These are phyloP conservation scores for Cladosporium sp. DNA, from an alignment of 2,329 filamentous ascomycete genomes.

Conservation along the genomic window DNA sequence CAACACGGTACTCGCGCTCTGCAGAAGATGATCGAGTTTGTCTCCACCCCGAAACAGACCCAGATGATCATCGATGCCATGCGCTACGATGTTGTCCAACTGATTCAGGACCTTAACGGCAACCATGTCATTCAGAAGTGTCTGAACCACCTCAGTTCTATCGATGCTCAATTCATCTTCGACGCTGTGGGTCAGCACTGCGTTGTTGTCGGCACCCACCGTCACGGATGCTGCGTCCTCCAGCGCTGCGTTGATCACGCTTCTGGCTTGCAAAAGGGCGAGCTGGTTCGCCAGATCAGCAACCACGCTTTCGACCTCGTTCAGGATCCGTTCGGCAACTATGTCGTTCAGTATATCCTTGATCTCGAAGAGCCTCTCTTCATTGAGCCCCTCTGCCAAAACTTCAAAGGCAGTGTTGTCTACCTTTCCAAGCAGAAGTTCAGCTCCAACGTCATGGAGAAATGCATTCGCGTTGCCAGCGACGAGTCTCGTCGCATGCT, in stretches of 20 bases:
- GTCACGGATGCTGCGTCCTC: constrained; percentile 95
- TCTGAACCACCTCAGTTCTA: constrained; percentile 83
- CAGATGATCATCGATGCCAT: constrained; percentile 85
- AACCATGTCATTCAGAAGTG: constrained; percentile 99
- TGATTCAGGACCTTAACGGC: constrained; percentile 96
- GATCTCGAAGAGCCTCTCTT: constrained; percentile 86
- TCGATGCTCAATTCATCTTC: constrained; percentile 94
- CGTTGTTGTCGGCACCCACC: constrained; percentile 89
- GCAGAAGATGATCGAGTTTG: constrained; percentile 99
- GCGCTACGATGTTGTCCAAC: constrained; percentile 78
- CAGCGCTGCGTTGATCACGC: constrained; percentile 98
- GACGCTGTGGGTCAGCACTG: constrained; percentile 86
- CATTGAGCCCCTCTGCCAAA: constrained; percentile 81
- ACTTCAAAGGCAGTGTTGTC: constrained; percentile 72
- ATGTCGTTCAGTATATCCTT: constrained; percentile 96
- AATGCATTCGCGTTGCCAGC: constrained; percentile 78
- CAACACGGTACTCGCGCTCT: constrained; percentile 94
- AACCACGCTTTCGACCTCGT: constrained; percentile 84
- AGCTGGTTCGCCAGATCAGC: constrained; percentile 84
- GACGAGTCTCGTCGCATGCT: constrained; percentile 74
- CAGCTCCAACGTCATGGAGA: constrained; percentile 98
- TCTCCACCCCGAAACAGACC: constrained; percentile 81
- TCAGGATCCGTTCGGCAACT: constrained; percentile 97
- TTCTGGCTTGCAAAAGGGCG: constrained; percentile 81
- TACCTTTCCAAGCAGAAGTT: constrained; percentile 93